Conservation (phyloP, 2,329 filamentous ascomycete genomes). For the Chalara sp. region DNA sequence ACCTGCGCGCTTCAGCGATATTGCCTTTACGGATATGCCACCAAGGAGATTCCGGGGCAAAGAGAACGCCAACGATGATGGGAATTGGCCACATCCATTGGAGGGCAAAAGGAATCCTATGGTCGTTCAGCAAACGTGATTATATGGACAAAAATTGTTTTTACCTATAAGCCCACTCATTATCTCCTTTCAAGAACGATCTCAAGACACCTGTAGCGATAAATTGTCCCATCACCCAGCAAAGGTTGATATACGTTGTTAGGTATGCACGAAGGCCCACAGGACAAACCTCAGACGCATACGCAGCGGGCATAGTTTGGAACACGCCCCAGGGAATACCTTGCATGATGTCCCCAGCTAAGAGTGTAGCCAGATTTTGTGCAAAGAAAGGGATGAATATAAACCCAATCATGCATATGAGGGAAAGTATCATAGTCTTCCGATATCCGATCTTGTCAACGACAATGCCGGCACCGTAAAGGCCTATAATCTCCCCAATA, state of each 20-base stretch:
- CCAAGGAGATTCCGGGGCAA: constrained; percentile 43
- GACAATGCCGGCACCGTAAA: constrained; percentile 33
- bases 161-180: constrained; percentile 7
- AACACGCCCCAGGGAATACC: constrained; percentile 44
- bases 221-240: constrained; percentile 43
- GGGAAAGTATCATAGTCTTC: constrained; percentile 37
- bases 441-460: constrained; percentile 37
- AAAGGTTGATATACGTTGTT: constrained; percentile 45
- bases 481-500: constrained; percentile 35
- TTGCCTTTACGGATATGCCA: constrained; percentile 11
- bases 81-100: constrained; percentile 44
- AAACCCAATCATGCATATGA: constrained; percentile 35
- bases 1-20: constrained; percentile 11
- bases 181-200: constrained; percentile 26
- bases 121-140: constrained; percentile 29
- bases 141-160: neutral
- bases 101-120: constrained; percentile 40
- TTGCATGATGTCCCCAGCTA: constrained; percentile 39
- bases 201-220: constrained; percentile 40
- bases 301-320: constrained; percentile 31
- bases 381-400: constrained; percentile 43
- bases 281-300: constrained; percentile 41
- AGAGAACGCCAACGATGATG: constrained; percentile 33
- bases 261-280: constrained; percentile 43
- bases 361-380: constrained; percentile 34